Conservation (phyloP, 2,329 filamentous ascomycete species). For the Aaosphaeria pasadenensis region DNA sequence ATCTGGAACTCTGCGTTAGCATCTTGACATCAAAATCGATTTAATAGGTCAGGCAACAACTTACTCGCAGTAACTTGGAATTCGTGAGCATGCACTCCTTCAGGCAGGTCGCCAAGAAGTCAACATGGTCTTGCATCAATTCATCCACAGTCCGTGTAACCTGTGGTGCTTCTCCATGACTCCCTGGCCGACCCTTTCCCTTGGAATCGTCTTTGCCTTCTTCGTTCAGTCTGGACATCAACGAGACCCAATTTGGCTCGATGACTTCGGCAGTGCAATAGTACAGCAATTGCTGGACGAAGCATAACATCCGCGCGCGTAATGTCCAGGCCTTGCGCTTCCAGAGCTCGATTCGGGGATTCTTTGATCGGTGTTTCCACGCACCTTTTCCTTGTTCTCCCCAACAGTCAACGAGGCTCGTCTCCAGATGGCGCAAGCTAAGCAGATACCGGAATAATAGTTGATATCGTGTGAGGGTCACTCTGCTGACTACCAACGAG, state of each 20-base stretch:
- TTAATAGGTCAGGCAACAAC: slow-evolving; percentile 17
- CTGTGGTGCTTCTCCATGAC: slow-evolving; percentile 38
- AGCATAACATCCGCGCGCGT: slow-evolving; percentile 90
- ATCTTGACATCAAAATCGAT: background rate
- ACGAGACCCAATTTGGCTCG: slow-evolving; percentile 91
- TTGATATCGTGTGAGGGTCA: slow-evolving; percentile 96
- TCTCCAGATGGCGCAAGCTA: slow-evolving; percentile 85
- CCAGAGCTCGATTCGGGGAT: slow-evolving; percentile 78
- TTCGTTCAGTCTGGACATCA: slow-evolving; percentile 78
- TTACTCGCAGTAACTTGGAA: slow-evolving; percentile 84
- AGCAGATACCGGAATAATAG: slow-evolving; percentile 92
- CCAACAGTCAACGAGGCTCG: slow-evolving; percentile 83
- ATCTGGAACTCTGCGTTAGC: slow-evolving; percentile 59
- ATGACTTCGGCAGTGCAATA: slow-evolving; percentile 97
- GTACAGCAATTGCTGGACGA: slow-evolving; percentile 93
- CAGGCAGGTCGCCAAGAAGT: slow-evolving; percentile 94
- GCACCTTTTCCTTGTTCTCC: slow-evolving; percentile 79
- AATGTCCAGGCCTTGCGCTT: slow-evolving; percentile 91
- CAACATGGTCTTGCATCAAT: slow-evolving; percentile 97
- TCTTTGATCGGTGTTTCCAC: slow-evolving; percentile 79
- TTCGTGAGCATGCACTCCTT: slow-evolving; percentile 99
- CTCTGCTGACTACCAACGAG: slow-evolving; percentile 90
- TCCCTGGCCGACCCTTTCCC: slow-evolving; percentile 34
- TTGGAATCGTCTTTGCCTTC: slow-evolving; percentile 51
- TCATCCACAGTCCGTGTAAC: slow-evolving; percentile 87